A percentile compares a stretch with the other conserved stretches of the same genome.
These are phyloP conservation scores for Rhizoctonia solani DNA, from an alignment of 1,284 basidiomycete species.

Conservation along the genomic window DNA sequence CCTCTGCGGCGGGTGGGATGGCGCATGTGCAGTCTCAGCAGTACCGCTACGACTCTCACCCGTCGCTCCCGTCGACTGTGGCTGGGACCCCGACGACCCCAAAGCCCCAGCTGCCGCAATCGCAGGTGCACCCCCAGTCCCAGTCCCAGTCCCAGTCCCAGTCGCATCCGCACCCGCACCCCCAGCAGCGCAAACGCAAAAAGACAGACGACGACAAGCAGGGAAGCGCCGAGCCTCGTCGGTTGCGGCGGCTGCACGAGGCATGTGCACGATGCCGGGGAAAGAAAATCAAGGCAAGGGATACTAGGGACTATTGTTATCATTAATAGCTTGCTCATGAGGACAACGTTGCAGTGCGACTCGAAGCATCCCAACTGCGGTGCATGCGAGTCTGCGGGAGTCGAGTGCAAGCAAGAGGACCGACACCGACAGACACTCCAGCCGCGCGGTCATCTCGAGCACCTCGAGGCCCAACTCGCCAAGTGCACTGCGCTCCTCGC, in stretches of 20 bases:
- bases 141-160: no score
- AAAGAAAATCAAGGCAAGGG: conserved; percentile 93
- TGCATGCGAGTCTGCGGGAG: conserved; percentile 75
- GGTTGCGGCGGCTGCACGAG: conserved; percentile 81
- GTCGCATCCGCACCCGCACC: conserved; percentile 14
- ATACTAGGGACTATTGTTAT: no score
- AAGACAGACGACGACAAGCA: conserved; percentile 8
- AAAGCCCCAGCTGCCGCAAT: no score
- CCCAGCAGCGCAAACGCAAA: conserved; percentile 27
- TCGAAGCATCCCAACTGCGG: conserved; percentile 83
- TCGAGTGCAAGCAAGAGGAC: conserved; percentile 79
- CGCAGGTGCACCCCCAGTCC: no score
- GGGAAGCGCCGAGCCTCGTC: conserved; percentile 57
- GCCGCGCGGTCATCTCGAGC: conserved; percentile 76
- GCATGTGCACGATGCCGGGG: conserved; percentile 85
- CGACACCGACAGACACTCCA: conserved; percentile 80
- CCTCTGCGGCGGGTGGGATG: no score
- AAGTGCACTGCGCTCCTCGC: conserved; percentile 76
- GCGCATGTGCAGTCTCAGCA: no score
- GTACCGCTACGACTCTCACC: conserved; percentile 4
- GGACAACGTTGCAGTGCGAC: conserved; percentile 67
- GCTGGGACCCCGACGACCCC: background rate
- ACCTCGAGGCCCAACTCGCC: conserved; percentile 71
- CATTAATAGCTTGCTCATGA: background rate
- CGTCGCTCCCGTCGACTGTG: background rate